Evolutionary conservation across 2,329 filamentous ascomycete genomes (phyloP), one percentile per base, ranked within the genome.

Genomic region (Rosellinia necatrix): DNA sequence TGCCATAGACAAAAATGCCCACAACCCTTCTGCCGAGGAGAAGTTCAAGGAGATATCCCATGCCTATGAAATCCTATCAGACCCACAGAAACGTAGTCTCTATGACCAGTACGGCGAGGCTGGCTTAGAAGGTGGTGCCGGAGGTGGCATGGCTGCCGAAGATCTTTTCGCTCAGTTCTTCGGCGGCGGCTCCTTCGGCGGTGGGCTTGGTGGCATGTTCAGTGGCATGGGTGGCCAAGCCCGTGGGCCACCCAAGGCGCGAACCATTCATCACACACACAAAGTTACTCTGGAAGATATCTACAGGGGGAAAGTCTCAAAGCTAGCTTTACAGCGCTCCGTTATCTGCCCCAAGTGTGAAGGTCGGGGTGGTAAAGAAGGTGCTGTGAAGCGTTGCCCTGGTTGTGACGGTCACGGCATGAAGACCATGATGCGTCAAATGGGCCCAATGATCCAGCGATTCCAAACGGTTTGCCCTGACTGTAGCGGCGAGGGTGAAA

Each of bases 361-460:
- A 57, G 94, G 94, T 62, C 86, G 92, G 58, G 94, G 94, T 70
- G 94, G 94, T 65, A 99, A 99, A 81, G 93, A 97, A 64, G 94
- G 94, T 63, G 91, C 94, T n/a, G 93, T 97, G 64, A 93, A 92
- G 80, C 90, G 89, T 70, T 99, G 94, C 77, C 72, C 85, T 35
- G 90, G 91, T 70, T 99, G 94, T 75, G 91, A 96, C 69, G 94
- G 94, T 64, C 86, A 89, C 63, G 94, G 94, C 76, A 96, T 97
- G 90, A 97, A 97, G 89, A 97, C 91, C 35, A 97, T 99, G 93
- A 97, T 99, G 94, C 90, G 96, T 73, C 94, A 99, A 78, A 97
- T 99, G 92, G 94, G 94, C 48, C 94, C 94, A 58, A 99, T 99
- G 94, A 97, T 99, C 68, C 96, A 99, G 80, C 91, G 94, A 56